A percentile compares a stretch with the other conserved stretches of the same genome.
Conservation (phyloP, 352 stramenopile genomes). For the Phytophthora foliorum region DNA sequence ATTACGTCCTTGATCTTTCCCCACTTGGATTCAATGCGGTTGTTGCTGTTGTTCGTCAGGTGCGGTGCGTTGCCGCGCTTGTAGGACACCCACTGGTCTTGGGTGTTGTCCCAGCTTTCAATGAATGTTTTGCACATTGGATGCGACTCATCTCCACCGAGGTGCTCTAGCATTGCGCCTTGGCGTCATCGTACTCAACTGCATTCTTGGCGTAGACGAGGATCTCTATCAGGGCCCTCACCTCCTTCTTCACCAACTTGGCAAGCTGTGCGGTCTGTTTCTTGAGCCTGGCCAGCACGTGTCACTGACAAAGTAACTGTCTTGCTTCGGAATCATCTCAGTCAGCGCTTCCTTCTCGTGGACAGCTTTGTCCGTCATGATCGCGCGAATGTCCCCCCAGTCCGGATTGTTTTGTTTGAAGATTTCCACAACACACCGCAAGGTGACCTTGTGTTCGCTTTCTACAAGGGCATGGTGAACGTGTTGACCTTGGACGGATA, state of each 20-base stretch:
- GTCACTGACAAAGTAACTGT: slow-evolving; percentile 20
- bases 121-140: neutral
- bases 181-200: slow-evolving; percentile 1
- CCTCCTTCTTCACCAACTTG: neutral
- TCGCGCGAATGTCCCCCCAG: neutral
- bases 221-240: slow-evolving; percentile 3
- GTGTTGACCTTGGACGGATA: slow-evolving; percentile 13
- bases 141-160: neutral
- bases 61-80: slow-evolving; percentile 12
- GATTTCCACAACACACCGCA: neutral
- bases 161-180: neutral
- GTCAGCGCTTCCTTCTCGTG: slow-evolving; percentile 14
- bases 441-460: slow-evolving; percentile 14
- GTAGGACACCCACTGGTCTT: slow-evolving; percentile 12
- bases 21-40: slow-evolving; percentile 19
- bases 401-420: slow-evolving; percentile 24
- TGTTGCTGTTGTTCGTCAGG: slow-evolving; percentile 27
- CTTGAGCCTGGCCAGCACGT: slow-evolving; percentile 13
- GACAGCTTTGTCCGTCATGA: slow-evolving; percentile 19
- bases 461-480: slow-evolving; percentile 26
- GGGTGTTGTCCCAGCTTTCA: slow-evolving; percentile 5
- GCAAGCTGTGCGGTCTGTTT: neutral
- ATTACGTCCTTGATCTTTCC: slow-evolving; percentile 11
- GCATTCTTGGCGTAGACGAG: neutral
- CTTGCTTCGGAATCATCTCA: slow-evolving; percentile 4